phyloP scores from a whole-genome alignment of 352 stramenopile genomes.

The Phytophthora capsici region DNA sequence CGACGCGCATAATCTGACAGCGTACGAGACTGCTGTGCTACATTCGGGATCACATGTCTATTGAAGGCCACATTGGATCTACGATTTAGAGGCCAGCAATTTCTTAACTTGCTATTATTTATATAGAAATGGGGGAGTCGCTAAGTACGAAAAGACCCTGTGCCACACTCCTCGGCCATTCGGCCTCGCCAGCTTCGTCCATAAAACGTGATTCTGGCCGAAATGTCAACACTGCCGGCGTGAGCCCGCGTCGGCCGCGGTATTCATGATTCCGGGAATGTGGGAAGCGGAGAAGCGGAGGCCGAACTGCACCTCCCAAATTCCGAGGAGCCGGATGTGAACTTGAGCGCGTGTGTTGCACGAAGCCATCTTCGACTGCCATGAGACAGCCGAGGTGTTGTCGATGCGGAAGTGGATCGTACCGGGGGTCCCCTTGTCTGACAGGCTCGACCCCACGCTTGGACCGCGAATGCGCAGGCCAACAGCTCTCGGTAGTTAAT shows the following conservation, averaged over 20 bases:
- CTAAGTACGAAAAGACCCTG: too few species aligned
- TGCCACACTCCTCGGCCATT: too few species aligned
- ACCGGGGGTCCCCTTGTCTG: not conserved
- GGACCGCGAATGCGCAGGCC: constrained; percentile 1
- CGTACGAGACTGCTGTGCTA: too few species aligned
- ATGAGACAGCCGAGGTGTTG: constrained; percentile 23
- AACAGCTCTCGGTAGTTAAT: constrained; percentile 38
- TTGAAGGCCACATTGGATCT: too few species aligned
- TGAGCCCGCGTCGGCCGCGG: not conserved
- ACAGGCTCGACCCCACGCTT: not conserved
- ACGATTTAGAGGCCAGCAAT: too few species aligned
- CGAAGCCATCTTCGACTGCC: constrained; percentile 3
- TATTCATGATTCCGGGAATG: constrained; percentile 1
- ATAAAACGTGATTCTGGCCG: too few species aligned
- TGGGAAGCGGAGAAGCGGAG: constrained; percentile 11
- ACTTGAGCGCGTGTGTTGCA: constrained; percentile 3
- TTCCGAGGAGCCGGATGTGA: not conserved
- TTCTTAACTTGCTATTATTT: too few species aligned
- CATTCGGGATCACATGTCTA: too few species aligned
- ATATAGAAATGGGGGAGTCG: too few species aligned
- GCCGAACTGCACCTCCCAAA: not conserved
- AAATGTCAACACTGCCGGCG: too few species aligned
- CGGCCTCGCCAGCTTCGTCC: too few species aligned
- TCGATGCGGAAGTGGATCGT: constrained; percentile 24
- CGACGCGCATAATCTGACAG: too few species aligned